Evolutionary conservation across 768 basidiomycete genomes (phyloP).

Genomic region (Clitopilus hobsonii): DNA sequence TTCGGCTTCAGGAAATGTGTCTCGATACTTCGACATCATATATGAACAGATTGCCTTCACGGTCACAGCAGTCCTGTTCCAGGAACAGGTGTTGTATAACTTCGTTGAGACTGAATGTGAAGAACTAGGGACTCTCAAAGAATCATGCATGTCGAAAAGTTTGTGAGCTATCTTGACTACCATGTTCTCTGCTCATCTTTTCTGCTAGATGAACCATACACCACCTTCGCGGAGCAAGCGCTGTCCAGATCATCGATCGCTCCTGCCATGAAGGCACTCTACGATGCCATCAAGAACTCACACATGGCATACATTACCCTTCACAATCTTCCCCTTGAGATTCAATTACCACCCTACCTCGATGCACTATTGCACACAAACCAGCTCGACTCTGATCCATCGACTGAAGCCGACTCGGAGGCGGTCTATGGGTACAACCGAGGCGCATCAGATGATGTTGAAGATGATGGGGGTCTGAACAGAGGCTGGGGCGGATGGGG

Average conservation of each 20-base stretch:
- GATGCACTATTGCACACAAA: slow-evolving; percentile 60
- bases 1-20: slow-evolving; percentile 69
- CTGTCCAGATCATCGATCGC: slow-evolving; percentile 69
- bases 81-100: slow-evolving; percentile 82
- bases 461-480: slow-evolving; percentile 42
- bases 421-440: slow-evolving; percentile 42
- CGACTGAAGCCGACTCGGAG: slow-evolving; percentile 47
- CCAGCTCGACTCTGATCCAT: neutral
- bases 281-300: slow-evolving; percentile 70
- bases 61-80: slow-evolving; percentile 86
- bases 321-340: slow-evolving; percentile 73
- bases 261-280: slow-evolving; percentile 73
- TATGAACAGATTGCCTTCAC: slow-evolving; percentile 90
- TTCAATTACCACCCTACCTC: slow-evolving; percentile 82
- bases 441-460: slow-evolving; percentile 37
- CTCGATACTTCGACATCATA: slow-evolving; percentile 79
- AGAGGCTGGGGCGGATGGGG: slow-evolving; percentile 61
- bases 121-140: slow-evolving; percentile 61
- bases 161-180: slow-evolving; percentile 5
- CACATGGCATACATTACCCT: slow-evolving; percentile 77
- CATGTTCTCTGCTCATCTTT: slow-evolving; percentile 1
- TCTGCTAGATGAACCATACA: slow-evolving; percentile 52
- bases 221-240: slow-evolving; percentile 51
- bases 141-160: slow-evolving; percentile 67
- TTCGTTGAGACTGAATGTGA: slow-evolving; percentile 86